Percentiles rank a stretch among this genome's conserved stretches.
These are phyloP conservation scores for Asterophora parasitica DNA, from an alignment of 768 basidiomycete species.

Conservation along the genomic window DNA sequence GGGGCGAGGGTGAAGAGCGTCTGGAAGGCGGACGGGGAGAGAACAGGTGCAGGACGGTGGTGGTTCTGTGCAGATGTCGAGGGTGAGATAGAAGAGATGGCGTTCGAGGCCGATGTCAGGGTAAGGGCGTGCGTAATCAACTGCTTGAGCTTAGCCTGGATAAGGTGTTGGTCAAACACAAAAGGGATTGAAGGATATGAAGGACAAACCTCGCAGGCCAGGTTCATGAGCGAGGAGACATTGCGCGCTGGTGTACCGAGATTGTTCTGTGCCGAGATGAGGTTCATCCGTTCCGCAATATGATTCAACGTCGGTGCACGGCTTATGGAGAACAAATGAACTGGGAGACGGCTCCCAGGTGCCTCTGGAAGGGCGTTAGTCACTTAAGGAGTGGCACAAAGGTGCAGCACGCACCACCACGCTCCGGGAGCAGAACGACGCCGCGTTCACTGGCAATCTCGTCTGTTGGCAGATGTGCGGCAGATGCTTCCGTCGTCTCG, in stretches of 20 bases:
- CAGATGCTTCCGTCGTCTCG: constrained; percentile 33
- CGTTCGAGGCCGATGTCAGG: constrained; percentile 69
- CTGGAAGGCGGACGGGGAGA: constrained; percentile 69
- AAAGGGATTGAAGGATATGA: background rate
- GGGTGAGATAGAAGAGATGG: constrained; percentile 70
- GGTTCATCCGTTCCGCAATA: constrained; percentile 73
- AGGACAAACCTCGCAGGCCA: constrained; percentile 68
- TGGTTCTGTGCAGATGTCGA: constrained; percentile 37
- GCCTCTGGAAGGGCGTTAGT: constrained; percentile 39
- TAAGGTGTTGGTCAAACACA: constrained; percentile 1
- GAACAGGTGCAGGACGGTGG: constrained; percentile 39
- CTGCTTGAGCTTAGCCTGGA: constrained; percentile 76
- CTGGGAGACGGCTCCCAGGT: constrained; percentile 64
- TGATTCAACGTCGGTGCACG: constrained; percentile 72
- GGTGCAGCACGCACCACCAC: constrained; percentile 47
- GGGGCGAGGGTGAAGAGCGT: constrained; percentile 75
- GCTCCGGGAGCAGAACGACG: constrained; percentile 57
- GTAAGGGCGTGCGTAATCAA: constrained; percentile 78
- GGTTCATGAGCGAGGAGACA: constrained; percentile 66
- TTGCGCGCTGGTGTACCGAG: constrained; percentile 53
- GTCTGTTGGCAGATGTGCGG: constrained; percentile 48
- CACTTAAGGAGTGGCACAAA: background rate
- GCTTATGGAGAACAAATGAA: constrained; percentile 71
- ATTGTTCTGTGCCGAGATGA: constrained; percentile 77
- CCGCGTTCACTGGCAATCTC: constrained; percentile 71